phyloP scores from a whole-genome alignment of 345 rosid genomes.

The Clarkia xantiana region DNA sequence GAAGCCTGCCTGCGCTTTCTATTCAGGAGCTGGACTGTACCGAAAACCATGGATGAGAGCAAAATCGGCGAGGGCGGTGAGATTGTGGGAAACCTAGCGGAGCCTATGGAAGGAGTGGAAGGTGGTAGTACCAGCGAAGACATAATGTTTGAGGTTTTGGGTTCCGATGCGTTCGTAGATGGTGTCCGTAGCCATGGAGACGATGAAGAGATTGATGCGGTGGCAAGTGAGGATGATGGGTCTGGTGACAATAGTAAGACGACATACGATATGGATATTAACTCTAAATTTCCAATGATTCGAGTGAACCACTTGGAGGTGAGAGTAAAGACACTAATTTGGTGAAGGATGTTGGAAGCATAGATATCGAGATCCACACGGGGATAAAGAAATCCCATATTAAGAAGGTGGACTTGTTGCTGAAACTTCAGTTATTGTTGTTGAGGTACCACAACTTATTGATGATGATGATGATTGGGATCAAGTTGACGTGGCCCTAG shows the following conservation, averaged over 20 bases:
- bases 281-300: neutral
- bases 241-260: slow-evolving; percentile 1
- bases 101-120: slow-evolving; percentile 9
- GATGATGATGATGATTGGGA: too few relatives aligned
- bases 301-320: neutral
- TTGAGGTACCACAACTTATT: too few relatives aligned
- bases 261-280: slow-evolving; percentile 2
- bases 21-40: too few relatives aligned
- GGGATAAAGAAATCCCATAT: neutral
- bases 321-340: neutral
- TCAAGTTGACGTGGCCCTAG: too few relatives aligned
- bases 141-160: slow-evolving; percentile 27
- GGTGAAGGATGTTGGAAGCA: neutral
- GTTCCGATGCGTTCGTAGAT: slow-evolving; percentile 27
- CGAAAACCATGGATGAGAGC: too few relatives aligned
- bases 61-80: neutral
- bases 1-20: too few relatives aligned
- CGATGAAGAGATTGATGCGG: slow-evolving; percentile 7
- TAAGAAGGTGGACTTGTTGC: neutral
- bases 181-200: slow-evolving; percentile 18
- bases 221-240: slow-evolving; percentile 9
- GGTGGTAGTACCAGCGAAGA: slow-evolving; percentile 22
- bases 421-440: neutral
- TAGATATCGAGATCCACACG: neutral
- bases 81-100: slow-evolving; percentile 12